Evolutionary conservation across 306 rosid species (phyloP), one percentile per base, ranked within the genome.

Genomic region (Quercus aquifolioides): DNA sequence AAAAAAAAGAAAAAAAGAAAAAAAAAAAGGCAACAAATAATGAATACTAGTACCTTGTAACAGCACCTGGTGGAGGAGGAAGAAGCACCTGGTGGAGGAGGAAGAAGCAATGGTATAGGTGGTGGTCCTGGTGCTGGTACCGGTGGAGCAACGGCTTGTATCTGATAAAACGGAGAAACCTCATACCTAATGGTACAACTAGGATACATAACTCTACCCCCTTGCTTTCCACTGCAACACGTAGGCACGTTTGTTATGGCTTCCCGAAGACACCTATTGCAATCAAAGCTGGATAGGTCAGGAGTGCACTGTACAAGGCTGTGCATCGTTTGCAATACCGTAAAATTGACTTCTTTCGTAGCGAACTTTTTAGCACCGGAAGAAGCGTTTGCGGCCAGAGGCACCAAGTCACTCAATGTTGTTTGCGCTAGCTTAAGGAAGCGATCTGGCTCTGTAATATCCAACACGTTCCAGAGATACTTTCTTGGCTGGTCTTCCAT

Each of bases 231-330:
- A 7, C 10, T 6, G 17, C 86, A 84, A 17, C 84, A 79, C 5
- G 0, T 0, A 1, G 75, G 72, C 35, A 84, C 30, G 1, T 0
- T 20, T 0, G 1, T 6, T 2, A 77, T 62, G 5, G 81, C 77
- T 3, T 57, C 57, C 8, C 13, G n/a, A 0, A 86, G 76, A 54
- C 91, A n/a, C n/a, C n/a, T n/a, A n/a, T n/a, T n/a, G n/a, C n/a
- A n/a, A n/a, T n/a, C n/a, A n/a, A n/a, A n/a, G 20, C 43, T 62
- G 0, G 85, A 49, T 8, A 88, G 30, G 43, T 81, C 85, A 21
- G 74, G 73, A 21, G 89, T 83, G 68, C 88, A 88, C 75, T 86
- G 89, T 4, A 41, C 87, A 17, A 85, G 76, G 30, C 21, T 78
- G 21, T 85, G 77, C 55, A 82, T 6, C 8, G 20, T 49, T 41